Evolutionary conservation across 805 yeast species (phyloP).

Genomic region (Nakazawaea wyomingensis): DNA sequence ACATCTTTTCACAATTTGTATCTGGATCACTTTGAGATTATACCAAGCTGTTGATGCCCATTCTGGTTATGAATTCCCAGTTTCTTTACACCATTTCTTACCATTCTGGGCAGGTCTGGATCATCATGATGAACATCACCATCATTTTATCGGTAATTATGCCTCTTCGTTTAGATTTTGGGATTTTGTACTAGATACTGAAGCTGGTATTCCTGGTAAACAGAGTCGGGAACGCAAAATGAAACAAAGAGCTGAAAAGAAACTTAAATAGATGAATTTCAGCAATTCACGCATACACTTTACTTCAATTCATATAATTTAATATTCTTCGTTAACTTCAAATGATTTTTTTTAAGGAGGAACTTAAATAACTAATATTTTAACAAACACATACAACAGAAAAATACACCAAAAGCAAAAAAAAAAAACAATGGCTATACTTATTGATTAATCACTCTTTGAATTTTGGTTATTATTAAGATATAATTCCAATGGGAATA

Average conservation of each 20-base stretch:
- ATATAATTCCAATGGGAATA: too few relatives aligned
- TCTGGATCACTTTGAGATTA: constrained; percentile 84
- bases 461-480: too few relatives aligned
- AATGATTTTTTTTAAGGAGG: too few relatives aligned
- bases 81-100: constrained; percentile 86
- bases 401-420: too few relatives aligned
- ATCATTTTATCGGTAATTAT: constrained; percentile 91
- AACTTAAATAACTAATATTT: too few relatives aligned
- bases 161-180: constrained; percentile 96
- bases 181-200: constrained; percentile 86
- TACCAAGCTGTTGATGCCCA: constrained; percentile 98
- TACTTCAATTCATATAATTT: not conserved
- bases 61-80: constrained; percentile 97
- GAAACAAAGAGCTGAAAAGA: constrained; percentile 49
- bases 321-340: too few relatives aligned
- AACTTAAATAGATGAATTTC: constrained; percentile 27
- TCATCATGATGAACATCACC: constrained; percentile 97
- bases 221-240: constrained; percentile 63
- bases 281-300: too few relatives aligned
- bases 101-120: constrained; percentile 99
- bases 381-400: too few relatives aligned
- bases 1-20: constrained; percentile 83
- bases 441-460: too few relatives aligned
- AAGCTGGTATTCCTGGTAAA: constrained; percentile 80
- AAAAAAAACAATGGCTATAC: too few relatives aligned